Base-by-base conservation (phyloP, 345 rosid genomes). In the Ceriops tagal region DNA sequence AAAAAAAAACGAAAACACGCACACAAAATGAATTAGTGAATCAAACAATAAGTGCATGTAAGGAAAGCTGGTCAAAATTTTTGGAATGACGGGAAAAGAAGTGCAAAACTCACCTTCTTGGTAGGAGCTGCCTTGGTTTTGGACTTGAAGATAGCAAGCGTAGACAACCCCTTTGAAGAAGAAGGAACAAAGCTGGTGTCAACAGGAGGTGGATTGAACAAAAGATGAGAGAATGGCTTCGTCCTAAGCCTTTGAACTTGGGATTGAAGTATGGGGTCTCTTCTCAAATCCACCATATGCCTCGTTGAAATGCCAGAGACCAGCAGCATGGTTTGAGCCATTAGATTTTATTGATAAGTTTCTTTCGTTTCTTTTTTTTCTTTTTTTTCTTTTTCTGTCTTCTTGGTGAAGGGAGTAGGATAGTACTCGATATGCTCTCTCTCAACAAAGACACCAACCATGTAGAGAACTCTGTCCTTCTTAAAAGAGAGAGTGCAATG, bases 271-370 rank as follows among this genome's bases (percentile, higher is more conserved):
- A 84, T 52, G 68, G 90, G 76, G 75, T 79, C 82, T 76, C 69
- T 78, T 78, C 76, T 89, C 72, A 73, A 61, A 32, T 73, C 77
- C 60, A 84, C 75, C 15, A 62, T 76, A 51, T 74, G 85, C 64
- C 80, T 70, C 5, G 83, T 77, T 6, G 91, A 79, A 53, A 91
- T 89, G 22, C 96, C 85, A 26, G 91, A 84, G 81, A 80, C 80
- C 74, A 93, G 84, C 85, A 93, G 59, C 89, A 87, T 86, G 58
- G 93, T 88, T 75, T 93, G 97, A 69, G 98, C 88, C 98, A 91
- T 91, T 67, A 28, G 3, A 53, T 30, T 3, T 39, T 19, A 24
- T 39, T 11, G 21, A 22, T 20, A 18, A 49, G 31, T 18, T 28
- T 28, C 30, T 28, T 28, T 28, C 3, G 2, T 28, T 28, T 3